These are phyloP conservation scores for Mycena indigotica DNA, from an alignment of 768 basidiomycete species.

Conservation along the genomic window DNA sequence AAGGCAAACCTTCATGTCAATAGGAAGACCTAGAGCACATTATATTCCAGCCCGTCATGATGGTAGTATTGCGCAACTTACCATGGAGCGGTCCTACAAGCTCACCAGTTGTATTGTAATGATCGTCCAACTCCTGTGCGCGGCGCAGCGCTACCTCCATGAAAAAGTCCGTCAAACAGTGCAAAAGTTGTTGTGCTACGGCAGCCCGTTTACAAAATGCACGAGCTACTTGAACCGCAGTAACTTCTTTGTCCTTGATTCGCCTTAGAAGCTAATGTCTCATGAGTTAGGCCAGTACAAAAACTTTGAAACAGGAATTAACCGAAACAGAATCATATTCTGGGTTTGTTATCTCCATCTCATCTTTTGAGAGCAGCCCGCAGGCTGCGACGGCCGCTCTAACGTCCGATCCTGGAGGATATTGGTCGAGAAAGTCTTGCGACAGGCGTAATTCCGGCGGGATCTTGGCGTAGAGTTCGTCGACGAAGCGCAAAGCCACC, in stretches of 20 bases:
- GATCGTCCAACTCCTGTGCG: slow-evolving; percentile 45
- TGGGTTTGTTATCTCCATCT: slow-evolving; percentile 36
- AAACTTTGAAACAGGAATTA: slow-evolving; percentile 1
- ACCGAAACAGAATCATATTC: slow-evolving; percentile 37
- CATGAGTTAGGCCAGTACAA: not conserved
- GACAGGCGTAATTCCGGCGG: slow-evolving; percentile 13
- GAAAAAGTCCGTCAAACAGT: slow-evolving; percentile 47
- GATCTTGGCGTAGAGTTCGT: slow-evolving; percentile 17
- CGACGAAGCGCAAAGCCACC: slow-evolving; percentile 19
- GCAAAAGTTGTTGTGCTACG: slow-evolving; percentile 50
- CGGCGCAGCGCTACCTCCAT: slow-evolving; percentile 42
- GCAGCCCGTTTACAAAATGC: slow-evolving; percentile 54
- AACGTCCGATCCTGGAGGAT: slow-evolving; percentile 31
- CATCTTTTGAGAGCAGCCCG: slow-evolving; percentile 33
- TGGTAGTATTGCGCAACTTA: slow-evolving; percentile 17
- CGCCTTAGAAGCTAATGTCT: slow-evolving; percentile 20
- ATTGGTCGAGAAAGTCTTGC: slow-evolving; percentile 15
- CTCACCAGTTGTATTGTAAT: slow-evolving; percentile 38
- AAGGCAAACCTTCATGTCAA: slow-evolving; percentile 40
- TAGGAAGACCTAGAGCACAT: slow-evolving; percentile 31
- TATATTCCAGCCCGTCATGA: too few relatives aligned
- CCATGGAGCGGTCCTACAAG: slow-evolving; percentile 48
- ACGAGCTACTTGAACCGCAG: slow-evolving; percentile 41
- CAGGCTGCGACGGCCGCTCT: slow-evolving; percentile 33
- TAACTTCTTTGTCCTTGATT: slow-evolving; percentile 32